Evolutionary conservation across 1,284 basidiomycete genomes (phyloP).

Genomic region (Salmacisia buchloeana): DNA sequence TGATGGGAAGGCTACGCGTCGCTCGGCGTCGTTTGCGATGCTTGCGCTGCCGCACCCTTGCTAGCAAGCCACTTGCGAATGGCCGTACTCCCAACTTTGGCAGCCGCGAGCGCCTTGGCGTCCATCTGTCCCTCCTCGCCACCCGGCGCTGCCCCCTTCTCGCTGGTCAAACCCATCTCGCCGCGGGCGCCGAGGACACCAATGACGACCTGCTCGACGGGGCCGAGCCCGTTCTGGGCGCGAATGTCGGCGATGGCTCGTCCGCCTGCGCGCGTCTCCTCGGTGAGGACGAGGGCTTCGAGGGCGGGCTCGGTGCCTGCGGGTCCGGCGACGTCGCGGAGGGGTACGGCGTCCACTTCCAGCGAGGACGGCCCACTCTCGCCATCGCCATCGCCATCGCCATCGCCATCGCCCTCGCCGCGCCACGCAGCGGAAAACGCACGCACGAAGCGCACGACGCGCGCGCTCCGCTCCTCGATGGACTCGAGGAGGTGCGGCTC

Average conservation of each 20-base stretch:
- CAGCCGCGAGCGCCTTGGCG: conserved; percentile 32
- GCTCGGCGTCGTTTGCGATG: no score
- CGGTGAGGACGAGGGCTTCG: conserved; percentile 40
- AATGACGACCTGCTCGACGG: conserved; percentile 35
- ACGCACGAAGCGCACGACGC: conserved; percentile 37
- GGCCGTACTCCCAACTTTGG: conserved; percentile 47
- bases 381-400: neutral
- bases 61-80: conserved; percentile 39
- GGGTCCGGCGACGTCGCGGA: conserved; percentile 43
- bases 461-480: conserved; percentile 53
- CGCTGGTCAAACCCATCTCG: conserved; percentile 32
- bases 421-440: conserved; percentile 18
- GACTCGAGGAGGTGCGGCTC: conserved; percentile 67
- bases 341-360: conserved; percentile 29
- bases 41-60: conserved; percentile 14
- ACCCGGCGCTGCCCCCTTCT: no score
- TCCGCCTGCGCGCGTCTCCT: conserved; percentile 43
- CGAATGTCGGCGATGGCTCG: conserved; percentile 34
- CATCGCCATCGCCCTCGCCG: neutral
- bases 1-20: no score
- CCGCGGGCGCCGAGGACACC: conserved; percentile 38
- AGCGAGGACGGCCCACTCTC: conserved; percentile 12
- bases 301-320: conserved; percentile 38
- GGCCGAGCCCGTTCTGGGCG: conserved; percentile 23
- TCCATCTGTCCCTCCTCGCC: no score